Evolutionary conservation across 345 rosid genomes (phyloP).

Genomic region (Gossypium thurberi): DNA sequence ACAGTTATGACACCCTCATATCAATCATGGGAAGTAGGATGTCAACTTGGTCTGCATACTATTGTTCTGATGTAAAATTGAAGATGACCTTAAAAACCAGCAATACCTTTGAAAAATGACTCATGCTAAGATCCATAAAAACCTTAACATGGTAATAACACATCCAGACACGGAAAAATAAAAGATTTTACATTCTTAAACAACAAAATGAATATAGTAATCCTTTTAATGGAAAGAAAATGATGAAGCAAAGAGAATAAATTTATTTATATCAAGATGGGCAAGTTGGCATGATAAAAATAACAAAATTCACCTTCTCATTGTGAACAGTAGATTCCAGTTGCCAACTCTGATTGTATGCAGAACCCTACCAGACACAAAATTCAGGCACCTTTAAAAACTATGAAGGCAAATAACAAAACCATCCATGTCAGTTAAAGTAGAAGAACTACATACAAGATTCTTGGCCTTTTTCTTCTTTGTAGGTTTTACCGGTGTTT

Average conservation of each 20-base stretch:
- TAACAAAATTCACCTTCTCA: slow-evolving; percentile 55
- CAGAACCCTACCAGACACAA: slow-evolving; percentile 58
- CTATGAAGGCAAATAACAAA: slow-evolving; percentile 9
- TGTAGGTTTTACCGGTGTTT: slow-evolving; percentile 66
- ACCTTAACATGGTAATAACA: background rate
- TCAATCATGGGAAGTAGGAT: background rate
- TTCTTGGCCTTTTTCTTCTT: slow-evolving; percentile 80
- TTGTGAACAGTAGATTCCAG: slow-evolving; percentile 45
- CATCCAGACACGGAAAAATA: background rate
- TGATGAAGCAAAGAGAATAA: background rate
- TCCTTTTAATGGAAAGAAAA: background rate
- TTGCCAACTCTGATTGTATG: slow-evolving; percentile 78
- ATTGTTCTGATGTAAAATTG: background rate
- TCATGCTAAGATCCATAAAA: background rate
- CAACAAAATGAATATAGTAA: background rate
- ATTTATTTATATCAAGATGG: background rate
- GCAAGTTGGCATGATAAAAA: background rate
- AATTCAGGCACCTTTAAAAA: slow-evolving; percentile 14
- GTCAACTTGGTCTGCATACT: background rate
- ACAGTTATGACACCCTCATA: background rate
- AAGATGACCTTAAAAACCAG: background rate
- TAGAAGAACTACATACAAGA: slow-evolving; percentile 38
- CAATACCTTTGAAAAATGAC: background rate
- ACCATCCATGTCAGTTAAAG: slow-evolving; percentile 12
- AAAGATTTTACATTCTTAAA: background rate